phyloP scores from a whole-genome alignment of 1,139 yeast genomes.

The Blastobotrys elegans region DNA sequence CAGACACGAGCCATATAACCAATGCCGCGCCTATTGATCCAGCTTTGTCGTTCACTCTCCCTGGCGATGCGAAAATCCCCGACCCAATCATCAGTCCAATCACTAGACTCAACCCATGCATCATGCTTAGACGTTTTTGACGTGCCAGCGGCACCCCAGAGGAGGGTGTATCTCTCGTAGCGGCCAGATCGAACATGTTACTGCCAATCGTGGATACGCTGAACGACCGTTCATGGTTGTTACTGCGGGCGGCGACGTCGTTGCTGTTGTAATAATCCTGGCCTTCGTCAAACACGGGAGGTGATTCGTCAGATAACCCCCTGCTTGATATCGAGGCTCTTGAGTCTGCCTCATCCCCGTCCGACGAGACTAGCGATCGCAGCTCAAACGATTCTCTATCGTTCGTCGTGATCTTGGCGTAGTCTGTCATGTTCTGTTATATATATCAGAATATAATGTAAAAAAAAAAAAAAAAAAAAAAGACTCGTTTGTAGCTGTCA shows the following conservation, averaged over 20 bases:
- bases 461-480: no score
- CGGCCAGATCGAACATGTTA: slow-evolving; percentile 29
- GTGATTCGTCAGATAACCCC: slow-evolving; percentile 23
- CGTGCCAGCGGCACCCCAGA: slow-evolving; percentile 31
- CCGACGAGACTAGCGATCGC: slow-evolving; percentile 35
- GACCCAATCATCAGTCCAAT: slow-evolving; percentile 43
- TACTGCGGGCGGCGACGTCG: slow-evolving; percentile 5
- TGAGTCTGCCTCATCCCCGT: slow-evolving; percentile 16
- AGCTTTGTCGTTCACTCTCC: slow-evolving; percentile 35
- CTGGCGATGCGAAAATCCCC: slow-evolving; percentile 42
- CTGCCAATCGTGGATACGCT: slow-evolving; percentile 31
- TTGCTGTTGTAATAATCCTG: slow-evolving; percentile 12
- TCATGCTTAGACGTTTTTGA: slow-evolving; percentile 33
- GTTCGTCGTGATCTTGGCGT: slow-evolving; percentile 1
- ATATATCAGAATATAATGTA: no score
- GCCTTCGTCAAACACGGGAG: slow-evolving; percentile 16
- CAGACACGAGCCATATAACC: slow-evolving; percentile 38
- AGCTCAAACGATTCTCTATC: slow-evolving; percentile 33
- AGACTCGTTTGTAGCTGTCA: no score
- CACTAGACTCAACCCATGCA: slow-evolving; percentile 39
- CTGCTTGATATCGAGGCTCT: slow-evolving; percentile 22
- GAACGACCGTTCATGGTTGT: slow-evolving; percentile 20
- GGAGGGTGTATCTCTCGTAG: slow-evolving; percentile 26
- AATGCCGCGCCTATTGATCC: slow-evolving; percentile 40
- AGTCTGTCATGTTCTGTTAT: slow-evolving; percentile 3